Evolutionary conservation across 352 stramenopile genomes (phyloP).

Genomic region (Achlya hypogyna): DNA sequence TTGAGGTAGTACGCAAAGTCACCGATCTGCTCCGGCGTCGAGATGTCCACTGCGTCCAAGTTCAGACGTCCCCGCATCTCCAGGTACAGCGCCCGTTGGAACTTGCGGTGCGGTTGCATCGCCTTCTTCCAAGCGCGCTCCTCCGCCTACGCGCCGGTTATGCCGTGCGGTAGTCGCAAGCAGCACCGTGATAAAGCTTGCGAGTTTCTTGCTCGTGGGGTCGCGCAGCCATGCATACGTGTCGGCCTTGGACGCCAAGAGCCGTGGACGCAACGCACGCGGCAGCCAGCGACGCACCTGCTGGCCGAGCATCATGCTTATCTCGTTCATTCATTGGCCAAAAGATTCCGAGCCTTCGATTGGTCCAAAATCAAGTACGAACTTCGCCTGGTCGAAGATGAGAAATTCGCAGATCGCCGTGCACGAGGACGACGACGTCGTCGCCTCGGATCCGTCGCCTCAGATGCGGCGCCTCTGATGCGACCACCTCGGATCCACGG

Average conservation of each 20-base stretch:
- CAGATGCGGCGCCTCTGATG: too few species aligned
- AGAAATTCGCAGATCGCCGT: too few species aligned
- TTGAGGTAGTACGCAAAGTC: conserved; percentile 66
- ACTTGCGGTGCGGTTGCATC: conserved; percentile 52
- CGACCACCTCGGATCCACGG: too few species aligned
- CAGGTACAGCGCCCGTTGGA: conserved; percentile 51
- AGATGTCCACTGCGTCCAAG: conserved; percentile 5
- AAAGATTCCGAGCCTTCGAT: too few species aligned
- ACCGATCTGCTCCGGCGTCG: conserved; percentile 66
- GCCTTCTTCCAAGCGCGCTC: conserved; percentile 23
- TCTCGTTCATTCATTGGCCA: too few species aligned
- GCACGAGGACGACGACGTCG: too few species aligned
- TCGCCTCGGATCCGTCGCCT: too few species aligned
- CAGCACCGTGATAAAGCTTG: conserved; percentile 8
- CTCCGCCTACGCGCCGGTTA: neutral
- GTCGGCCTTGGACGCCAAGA: neutral
- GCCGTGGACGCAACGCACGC: neutral
- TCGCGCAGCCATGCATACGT: conserved; percentile 10
- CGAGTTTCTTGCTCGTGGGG: neutral
- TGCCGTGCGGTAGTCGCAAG: neutral
- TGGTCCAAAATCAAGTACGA: neutral
- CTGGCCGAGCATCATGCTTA: neutral
- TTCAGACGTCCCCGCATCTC: conserved; percentile 31
- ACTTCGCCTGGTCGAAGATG: too few species aligned
- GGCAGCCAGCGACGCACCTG: neutral